Conservation (phyloP, 1,284 basidiomycete genomes). For the Testicularia cyperi region DNA sequence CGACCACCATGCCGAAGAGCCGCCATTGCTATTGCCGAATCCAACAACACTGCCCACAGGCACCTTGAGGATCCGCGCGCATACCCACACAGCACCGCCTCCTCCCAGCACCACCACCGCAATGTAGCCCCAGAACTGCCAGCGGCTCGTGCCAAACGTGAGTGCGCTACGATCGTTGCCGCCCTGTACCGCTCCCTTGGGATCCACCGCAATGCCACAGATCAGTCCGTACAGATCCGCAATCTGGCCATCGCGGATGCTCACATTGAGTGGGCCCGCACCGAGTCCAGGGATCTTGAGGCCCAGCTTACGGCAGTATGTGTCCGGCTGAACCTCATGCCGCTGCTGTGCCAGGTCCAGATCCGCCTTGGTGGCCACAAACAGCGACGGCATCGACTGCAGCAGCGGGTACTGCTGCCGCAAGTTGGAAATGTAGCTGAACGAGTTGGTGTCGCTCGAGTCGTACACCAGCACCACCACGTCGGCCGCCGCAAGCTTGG, state of each 20-base stretch:
- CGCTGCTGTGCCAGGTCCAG: constrained; percentile 79
- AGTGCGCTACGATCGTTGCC: constrained; percentile 35
- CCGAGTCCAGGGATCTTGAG: constrained; percentile 51
- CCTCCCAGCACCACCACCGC: constrained; percentile 31
- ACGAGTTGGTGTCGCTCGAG: constrained; percentile 96
- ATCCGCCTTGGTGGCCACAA: constrained; percentile 98
- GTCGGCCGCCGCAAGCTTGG: constrained; percentile 88
- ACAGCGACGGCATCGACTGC: constrained; percentile 88
- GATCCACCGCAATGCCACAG: constrained; percentile 70
- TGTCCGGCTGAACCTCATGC: constrained; percentile 97
- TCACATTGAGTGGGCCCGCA: constrained; percentile 52
- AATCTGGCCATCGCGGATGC: constrained; percentile 75
- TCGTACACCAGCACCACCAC: constrained; percentile 95
- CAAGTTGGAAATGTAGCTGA: constrained; percentile 95
- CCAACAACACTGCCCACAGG: constrained; percentile 33
- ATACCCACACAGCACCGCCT: constrained; percentile 32
- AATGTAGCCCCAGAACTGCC: constrained; percentile 38
- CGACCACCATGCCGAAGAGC: constrained; percentile 12
- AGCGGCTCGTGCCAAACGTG: constrained; percentile 27
- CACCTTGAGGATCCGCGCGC: constrained; percentile 28
- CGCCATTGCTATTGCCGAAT: constrained; percentile 10
- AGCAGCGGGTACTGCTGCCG: constrained; percentile 83
- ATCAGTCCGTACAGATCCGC: constrained; percentile 88
- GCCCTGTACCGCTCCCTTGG: constrained; percentile 50
- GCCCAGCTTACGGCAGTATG: constrained; percentile 67